Evolutionary conservation across 352 stramenopile genomes (phyloP), one percentile per base, ranked within the genome.

Genomic region (Phytophthora pluvialis): DNA sequence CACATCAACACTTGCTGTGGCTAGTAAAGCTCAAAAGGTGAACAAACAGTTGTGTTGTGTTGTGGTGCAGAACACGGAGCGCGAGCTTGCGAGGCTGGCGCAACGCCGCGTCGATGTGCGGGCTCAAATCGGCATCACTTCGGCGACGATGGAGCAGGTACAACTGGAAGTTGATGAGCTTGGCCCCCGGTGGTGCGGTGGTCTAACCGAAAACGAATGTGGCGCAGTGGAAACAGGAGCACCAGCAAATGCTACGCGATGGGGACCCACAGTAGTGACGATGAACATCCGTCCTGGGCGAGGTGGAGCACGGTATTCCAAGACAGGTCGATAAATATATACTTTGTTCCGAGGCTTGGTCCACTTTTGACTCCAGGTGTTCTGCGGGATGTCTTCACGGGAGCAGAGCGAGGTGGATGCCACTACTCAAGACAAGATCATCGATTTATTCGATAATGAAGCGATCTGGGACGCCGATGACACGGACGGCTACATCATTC

Each of bases 381-480:
- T n/a, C n/a, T 53, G n/a, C 9, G 36, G 31, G 51, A 73, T 73
- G 67, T 28, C 47, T 36, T 45, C 43, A 33, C 28, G 28, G 15
- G 35, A 49, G 18, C 60, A 69, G 28, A 46, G 12, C 21, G 60
- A 64, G 36, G 25, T 74, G 39, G 47, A 70, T 53, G 60, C 35
- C 26, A 35, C 52, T 31, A 66, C 38, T 18, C 51, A 61, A 42
- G 58, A 66, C 61, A 70, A 75, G 35, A 52, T 83, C 25, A n/a
- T 62, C n/a, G 70, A 80, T 21, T 53, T 88, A 26, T 86, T 88
- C 59, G 78, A 83, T 47, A 82, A 86, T 49, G 77, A 88, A 47
- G 56, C 60, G n/a, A 51, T 86, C 47, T 88, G 79, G 79, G 75
- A 88, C 25, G 74, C 78, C 1, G 79, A 84, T 36, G 77, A 86